Evolutionary conservation across 2,329 filamentous ascomycete species (phyloP), one percentile per base, ranked within the genome.

Genomic region (Dothideomycetes sp.): DNA sequence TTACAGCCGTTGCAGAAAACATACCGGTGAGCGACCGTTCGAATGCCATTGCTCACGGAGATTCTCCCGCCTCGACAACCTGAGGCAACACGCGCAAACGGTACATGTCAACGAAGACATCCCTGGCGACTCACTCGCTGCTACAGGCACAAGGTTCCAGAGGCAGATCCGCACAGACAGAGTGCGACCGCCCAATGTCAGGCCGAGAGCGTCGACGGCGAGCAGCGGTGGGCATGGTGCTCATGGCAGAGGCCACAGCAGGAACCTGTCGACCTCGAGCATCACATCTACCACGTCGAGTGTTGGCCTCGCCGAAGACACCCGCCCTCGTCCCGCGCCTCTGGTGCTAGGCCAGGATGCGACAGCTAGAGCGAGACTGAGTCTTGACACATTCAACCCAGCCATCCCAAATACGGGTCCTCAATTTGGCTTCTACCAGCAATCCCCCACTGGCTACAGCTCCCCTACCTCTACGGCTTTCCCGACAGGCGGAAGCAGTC

Each of bases 61-160:
- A 41, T 98, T 98, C 60, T 96, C 91, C 8, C 78, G 89, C 34
- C 74, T 96, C 32, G 89, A 98, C 61, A 98, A 98, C 57, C 68
- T 98, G 37, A 31, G 40, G 45, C 91, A 98, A 59, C 91, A 98
- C 69, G 91, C 91, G 31, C 88, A 95, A 61, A 96, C 91, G 0
- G 91, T 98, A 1, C 91, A 98, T 59, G 84, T 94, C 44, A 95
- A 96, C 59, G 91, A 96, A 60, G 87, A 95, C 43, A 98, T 98
- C 23, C 91, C 91, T 3, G 79, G 80, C 28, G 87, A 95, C 59
- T 96, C 91, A 1, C 74, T 96, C 15, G 91, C 91, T 12, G 91
- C 89, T 4, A 91, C 85, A 1, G 87, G 88, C 17, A 94, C 88
- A 7, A 74, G 89, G 27, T 95, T 94, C 53, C 89, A 95, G 54